These are phyloP conservation scores for Lactifluus hygrophoroides DNA, from an alignment of 768 basidiomycete genomes.

Conservation along the genomic window DNA sequence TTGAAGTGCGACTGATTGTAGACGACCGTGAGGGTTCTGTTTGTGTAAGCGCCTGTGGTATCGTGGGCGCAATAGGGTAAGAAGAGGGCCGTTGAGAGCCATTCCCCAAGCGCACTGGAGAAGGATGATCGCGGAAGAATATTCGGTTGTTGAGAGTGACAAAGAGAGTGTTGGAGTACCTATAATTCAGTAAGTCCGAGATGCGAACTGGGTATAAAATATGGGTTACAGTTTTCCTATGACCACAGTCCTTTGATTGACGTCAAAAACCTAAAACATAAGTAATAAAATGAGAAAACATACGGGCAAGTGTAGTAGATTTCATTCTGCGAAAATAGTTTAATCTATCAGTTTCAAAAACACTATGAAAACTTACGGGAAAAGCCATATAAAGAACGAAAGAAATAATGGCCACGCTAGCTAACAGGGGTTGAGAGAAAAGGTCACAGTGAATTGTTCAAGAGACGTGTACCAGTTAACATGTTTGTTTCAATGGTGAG, in stretches of 20 bases:
- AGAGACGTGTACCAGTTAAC: no score
- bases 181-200: background rate
- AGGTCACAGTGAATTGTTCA: background rate
- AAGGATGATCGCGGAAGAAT: background rate
- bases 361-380: conserved; percentile 10
- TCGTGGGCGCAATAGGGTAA: background rate
- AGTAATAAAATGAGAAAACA: background rate
- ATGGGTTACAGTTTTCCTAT: conserved; percentile 17
- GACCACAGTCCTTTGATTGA: conserved; percentile 15
- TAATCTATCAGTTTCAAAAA: background rate
- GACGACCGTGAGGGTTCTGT: background rate
- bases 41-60: background rate
- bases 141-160: conserved; percentile 4
- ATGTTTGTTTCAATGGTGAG: no score
- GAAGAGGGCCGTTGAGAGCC: background rate
- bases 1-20: background rate
- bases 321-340: background rate
- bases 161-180: conserved; percentile 5
- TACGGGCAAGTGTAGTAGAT: conserved; percentile 12
- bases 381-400: conserved; percentile 9
- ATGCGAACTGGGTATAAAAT: background rate
- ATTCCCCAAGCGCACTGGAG: background rate
- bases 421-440: background rate
- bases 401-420: conserved; percentile 6
- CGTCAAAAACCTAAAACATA: background rate